Conservation (phyloP, 805 yeast genomes). For the Metschnikowia arizonensis region DNA sequence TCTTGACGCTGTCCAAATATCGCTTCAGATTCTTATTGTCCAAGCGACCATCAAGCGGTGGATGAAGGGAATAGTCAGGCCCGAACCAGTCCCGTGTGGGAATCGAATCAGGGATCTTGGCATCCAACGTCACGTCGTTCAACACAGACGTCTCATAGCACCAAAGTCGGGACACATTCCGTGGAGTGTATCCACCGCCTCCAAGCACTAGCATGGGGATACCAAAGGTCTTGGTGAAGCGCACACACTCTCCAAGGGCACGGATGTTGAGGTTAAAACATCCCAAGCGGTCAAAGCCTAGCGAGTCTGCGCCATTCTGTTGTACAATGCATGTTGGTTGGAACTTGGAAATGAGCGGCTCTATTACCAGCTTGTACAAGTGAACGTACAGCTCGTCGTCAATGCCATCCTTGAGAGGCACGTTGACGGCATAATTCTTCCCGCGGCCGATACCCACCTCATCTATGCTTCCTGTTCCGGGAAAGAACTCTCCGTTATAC, state of each 20-base stretch:
- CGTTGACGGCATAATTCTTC: constrained; percentile 80
- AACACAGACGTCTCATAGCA: constrained; percentile 85
- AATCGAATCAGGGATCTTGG: constrained; percentile 54
- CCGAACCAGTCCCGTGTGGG: constrained; percentile 83
- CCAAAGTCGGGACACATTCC: constrained; percentile 94
- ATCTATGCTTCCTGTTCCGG: constrained; percentile 92
- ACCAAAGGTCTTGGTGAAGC: constrained; percentile 81
- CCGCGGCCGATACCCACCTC: constrained; percentile 90
- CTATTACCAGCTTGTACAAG: constrained; percentile 78
- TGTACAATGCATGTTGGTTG: constrained; percentile 92
- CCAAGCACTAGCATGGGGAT: constrained; percentile 89
- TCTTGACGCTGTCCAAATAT: constrained; percentile 74
- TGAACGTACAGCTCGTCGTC: constrained; percentile 83
- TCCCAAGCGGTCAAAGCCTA: constrained; percentile 90
- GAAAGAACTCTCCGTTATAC: constrained; percentile 90
- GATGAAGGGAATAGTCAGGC: constrained; percentile 89
- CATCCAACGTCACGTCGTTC: constrained; percentile 52
- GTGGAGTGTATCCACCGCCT: constrained; percentile 97
- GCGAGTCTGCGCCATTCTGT: constrained; percentile 96
- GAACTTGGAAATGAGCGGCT: constrained; percentile 84
- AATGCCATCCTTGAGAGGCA: constrained; percentile 92
- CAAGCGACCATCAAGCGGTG: constrained; percentile 48
- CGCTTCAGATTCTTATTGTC: constrained; percentile 84
- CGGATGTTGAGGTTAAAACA: constrained; percentile 87
- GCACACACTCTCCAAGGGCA: constrained; percentile 95